A percentile compares a stretch with the other conserved stretches of the same genome.
These are phyloP conservation scores for Asclepias syriaca DNA, from an alignment of 257 asterid species.

Conservation along the genomic window DNA sequence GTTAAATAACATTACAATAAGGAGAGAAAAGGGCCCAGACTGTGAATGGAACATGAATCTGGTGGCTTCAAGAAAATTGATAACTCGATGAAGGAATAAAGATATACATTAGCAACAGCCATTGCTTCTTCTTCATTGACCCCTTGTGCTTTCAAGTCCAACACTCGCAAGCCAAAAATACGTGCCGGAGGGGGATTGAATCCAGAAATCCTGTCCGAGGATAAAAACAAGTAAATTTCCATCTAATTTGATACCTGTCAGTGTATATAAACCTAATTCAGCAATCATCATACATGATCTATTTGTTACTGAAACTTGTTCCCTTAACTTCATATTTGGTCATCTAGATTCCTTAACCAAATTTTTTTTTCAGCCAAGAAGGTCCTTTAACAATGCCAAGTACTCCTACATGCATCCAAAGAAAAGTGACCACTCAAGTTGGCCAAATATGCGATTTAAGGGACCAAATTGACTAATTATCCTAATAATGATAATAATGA, in stretches of 20 bases:
- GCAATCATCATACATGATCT: background rate
- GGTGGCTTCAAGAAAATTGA: background rate
- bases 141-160: slow-evolving; percentile 82
- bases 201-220: slow-evolving; percentile 42
- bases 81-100: background rate
- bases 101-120: slow-evolving; percentile 70
- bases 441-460: no score
- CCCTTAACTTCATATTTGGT: no score
- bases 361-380: no score
- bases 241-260: background rate
- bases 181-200: slow-evolving; percentile 88
- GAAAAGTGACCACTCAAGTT: no score
- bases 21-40: background rate
- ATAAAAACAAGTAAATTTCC: background rate
- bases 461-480: no score
- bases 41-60: background rate
- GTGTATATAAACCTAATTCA: background rate
- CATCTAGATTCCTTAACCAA: no score
- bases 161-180: slow-evolving; percentile 70
- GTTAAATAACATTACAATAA: background rate
- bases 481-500: no score
- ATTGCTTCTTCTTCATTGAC: slow-evolving; percentile 56
- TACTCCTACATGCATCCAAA: no score
- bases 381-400: no score
- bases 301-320: background rate